Base-by-base conservation (phyloP, 108 stramenopile genomes). In the Stephanodiscus minutulus region DNA sequence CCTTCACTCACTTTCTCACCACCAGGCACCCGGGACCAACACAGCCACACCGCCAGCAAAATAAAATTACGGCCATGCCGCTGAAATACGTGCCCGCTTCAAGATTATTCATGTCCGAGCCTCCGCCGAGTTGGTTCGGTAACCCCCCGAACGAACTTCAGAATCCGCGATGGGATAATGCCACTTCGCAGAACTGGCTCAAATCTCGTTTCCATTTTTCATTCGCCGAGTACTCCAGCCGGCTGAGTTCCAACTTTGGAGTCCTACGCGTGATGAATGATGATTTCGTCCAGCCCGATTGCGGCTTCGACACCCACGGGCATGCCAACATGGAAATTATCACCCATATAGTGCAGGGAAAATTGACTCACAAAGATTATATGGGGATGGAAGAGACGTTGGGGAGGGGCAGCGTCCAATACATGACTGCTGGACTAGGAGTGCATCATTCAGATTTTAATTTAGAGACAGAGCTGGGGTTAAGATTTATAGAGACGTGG, bases 401-500 rank as follows among this genome's bases (percentile, higher is more conserved):
- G 6, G 83, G 85, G 18, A 79, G 90, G 11, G 91, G 91, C 15
- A 72, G 72, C 39, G 83, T 90, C 44, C 92, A 95, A 82, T 95
- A 91, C 74, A 89, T 88, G 88, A 86, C 88, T 36, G 90, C 94
- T 10, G 94, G 94, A 22, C 68, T 37, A 21, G 94, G 94, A 36
- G 77, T 95, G 4, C 44, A 69, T 11, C 94, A 95, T 71, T 83
- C 81, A 3, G 94, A 95, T 72, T 74, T 66, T 53, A 95, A 95
- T 73, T 37, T 68, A 9, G 46, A 68, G 25, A 65, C 78, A 36
- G 86, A 81, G 25, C 78, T 67, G 60, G 88, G 86, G 1, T 64
- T 95, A 47, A 59, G 91, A 22, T 95, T 95, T 74, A 91, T 95
- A 55, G 90, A 95, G 66, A 91, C 87, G 37, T 95, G 94, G 94